Conservation (phyloP, 352 stramenopile genomes). For the Phytophthora idaei region DNA sequence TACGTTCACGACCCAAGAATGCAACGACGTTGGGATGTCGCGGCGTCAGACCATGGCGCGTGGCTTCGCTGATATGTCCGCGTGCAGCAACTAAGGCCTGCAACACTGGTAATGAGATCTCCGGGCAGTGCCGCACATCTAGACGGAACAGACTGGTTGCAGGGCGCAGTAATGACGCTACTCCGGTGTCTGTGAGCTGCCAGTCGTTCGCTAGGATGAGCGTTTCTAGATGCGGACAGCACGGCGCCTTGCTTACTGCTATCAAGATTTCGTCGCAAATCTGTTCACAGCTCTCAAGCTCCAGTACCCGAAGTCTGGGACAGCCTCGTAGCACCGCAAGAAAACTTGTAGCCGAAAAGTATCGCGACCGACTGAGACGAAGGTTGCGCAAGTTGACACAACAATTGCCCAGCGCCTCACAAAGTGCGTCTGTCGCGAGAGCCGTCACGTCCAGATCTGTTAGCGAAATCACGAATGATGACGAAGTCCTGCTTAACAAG, state of each 20-base stretch:
- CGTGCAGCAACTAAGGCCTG: slow-evolving; percentile 39
- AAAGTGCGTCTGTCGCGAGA: slow-evolving; percentile 70
- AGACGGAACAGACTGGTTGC: slow-evolving; percentile 47
- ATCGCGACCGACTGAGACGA: slow-evolving; percentile 73
- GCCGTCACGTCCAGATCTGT: slow-evolving; percentile 62
- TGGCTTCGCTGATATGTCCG: slow-evolving; percentile 44
- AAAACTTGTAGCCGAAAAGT: slow-evolving; percentile 68
- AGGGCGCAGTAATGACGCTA: slow-evolving; percentile 31
- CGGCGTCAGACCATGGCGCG: slow-evolving; percentile 48
- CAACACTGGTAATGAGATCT: slow-evolving; percentile 57
- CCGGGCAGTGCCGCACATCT: slow-evolving; percentile 65
- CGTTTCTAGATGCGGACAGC: slow-evolving; percentile 50
- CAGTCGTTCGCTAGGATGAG: slow-evolving; percentile 75
- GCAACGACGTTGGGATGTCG: slow-evolving; percentile 55
- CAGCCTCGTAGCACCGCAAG: slow-evolving; percentile 47
- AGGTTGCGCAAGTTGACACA: slow-evolving; percentile 45
- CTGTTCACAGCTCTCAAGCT: slow-evolving; percentile 81
- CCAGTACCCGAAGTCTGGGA: slow-evolving; percentile 44
- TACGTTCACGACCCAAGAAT: slow-evolving; percentile 45
- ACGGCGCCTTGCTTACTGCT: slow-evolving; percentile 28
- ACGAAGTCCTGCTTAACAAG: slow-evolving; percentile 21
- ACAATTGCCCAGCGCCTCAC: slow-evolving; percentile 42
- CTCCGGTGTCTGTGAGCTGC: slow-evolving; percentile 63
- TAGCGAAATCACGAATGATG: slow-evolving; percentile 20
- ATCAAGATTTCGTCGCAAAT: slow-evolving; percentile 52